phyloP scores from a whole-genome alignment of 257 asterid genomes.

The Petunia axillaris region DNA sequence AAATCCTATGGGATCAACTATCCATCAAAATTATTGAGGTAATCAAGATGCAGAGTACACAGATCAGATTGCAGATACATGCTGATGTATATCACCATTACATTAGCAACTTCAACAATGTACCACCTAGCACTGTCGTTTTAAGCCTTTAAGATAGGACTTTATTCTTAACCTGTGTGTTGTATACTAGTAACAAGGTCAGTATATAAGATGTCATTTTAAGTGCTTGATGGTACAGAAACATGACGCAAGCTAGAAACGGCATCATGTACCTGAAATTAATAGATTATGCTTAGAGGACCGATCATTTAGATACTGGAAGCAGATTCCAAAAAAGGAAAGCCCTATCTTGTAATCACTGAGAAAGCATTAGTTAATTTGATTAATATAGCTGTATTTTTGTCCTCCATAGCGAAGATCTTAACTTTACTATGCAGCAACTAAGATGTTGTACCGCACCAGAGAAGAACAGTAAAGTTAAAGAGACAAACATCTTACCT shows the following conservation, averaged over 20 bases:
- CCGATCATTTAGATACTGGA: background rate
- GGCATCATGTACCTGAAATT: background rate
- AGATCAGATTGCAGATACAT: background rate
- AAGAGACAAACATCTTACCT: slow-evolving; percentile 40
- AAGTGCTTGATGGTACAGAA: background rate
- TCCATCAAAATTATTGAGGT: background rate
- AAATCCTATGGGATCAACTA: background rate
- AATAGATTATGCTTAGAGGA: background rate
- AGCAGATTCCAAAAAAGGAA: background rate
- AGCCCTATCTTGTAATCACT: background rate
- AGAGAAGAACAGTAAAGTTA: background rate
- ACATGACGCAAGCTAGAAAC: background rate
- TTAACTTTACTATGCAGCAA: background rate
- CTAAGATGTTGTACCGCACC: background rate
- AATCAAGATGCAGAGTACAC: background rate
- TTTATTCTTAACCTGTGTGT: background rate
- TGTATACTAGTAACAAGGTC: background rate
- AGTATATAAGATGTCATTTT: background rate
- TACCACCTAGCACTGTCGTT: background rate
- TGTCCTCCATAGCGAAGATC: background rate
- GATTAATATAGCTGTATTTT: background rate
- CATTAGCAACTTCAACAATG: background rate
- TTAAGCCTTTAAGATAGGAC: background rate
- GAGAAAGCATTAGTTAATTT: background rate
- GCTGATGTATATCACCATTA: background rate